Conservation (phyloP, 345 rosid species). For the Geranium rotundifolium region DNA sequence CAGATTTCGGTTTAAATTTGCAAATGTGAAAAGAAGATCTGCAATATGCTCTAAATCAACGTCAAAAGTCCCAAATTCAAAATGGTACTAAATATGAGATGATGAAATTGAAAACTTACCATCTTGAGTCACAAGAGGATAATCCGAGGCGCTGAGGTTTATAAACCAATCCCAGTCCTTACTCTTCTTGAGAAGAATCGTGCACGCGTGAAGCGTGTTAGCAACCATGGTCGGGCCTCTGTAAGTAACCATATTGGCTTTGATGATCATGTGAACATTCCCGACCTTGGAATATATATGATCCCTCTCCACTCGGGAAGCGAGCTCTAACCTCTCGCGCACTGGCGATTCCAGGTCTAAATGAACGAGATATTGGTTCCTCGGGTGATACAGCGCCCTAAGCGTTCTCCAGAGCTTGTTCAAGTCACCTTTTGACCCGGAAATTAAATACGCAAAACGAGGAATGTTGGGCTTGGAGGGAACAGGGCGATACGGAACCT, state of each 20-base stretch:
- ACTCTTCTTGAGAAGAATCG: slow-evolving; percentile 60
- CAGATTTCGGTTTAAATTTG: slow-evolving; percentile 48
- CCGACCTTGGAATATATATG: slow-evolving; percentile 52
- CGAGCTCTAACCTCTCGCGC: slow-evolving; percentile 64
- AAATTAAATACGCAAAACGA: slow-evolving; percentile 68
- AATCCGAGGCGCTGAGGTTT: slow-evolving; percentile 87
- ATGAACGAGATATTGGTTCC: slow-evolving; percentile 71
- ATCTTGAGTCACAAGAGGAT: slow-evolving; percentile 94
- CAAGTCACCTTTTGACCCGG: slow-evolving; percentile 75
- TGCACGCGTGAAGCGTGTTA: slow-evolving; percentile 83
- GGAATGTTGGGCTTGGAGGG: slow-evolving; percentile 33
- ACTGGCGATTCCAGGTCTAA: slow-evolving; percentile 71
- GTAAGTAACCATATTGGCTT: slow-evolving; percentile 85
- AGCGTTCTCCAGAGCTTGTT: slow-evolving; percentile 91
- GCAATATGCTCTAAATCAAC: slow-evolving; percentile 11
- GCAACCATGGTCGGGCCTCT: slow-evolving; percentile 90
- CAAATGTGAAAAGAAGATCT: slow-evolving; percentile 77
- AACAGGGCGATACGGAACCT: slow-evolving; percentile 28
- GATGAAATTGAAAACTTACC: slow-evolving; percentile 31
- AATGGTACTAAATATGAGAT: too few relatives aligned
- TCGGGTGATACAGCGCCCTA: slow-evolving; percentile 64
- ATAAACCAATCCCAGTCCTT: slow-evolving; percentile 17
- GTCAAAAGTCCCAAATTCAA: too few relatives aligned
- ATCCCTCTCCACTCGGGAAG: slow-evolving; percentile 49
- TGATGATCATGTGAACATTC: slow-evolving; percentile 63